Conservation (phyloP, 352 stramenopile species). For the Pythium grandisporangium region DNA sequence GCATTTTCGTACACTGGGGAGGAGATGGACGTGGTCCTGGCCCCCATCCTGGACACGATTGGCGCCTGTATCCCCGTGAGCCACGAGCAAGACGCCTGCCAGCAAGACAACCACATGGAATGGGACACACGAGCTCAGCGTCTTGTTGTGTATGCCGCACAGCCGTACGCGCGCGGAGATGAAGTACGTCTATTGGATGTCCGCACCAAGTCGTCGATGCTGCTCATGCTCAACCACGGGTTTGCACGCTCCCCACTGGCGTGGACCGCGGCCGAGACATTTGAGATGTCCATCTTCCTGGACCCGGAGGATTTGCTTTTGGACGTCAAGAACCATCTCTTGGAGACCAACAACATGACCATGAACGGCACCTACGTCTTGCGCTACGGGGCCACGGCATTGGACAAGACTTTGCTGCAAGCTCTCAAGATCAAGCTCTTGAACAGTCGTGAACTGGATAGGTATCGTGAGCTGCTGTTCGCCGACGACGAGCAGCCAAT, state of each 20-base stretch:
- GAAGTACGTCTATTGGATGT: conserved; percentile 12
- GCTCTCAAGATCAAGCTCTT: conserved; percentile 23
- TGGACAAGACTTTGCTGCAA: conserved; percentile 6
- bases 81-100: too few species aligned
- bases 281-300: conserved; percentile 18
- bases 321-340: conserved; percentile 12
- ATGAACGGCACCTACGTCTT: conserved; percentile 17
- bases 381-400: conserved; percentile 7
- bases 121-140: conserved; percentile 6
- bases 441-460: conserved; percentile 9
- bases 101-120: conserved; percentile 5
- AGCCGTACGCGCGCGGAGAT: conserved; percentile 12
- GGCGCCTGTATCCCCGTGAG: conserved; percentile 11
- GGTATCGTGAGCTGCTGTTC: conserved; percentile 5
- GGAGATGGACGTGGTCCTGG: conserved; percentile 10
- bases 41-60: conserved; percentile 17
- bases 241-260: conserved; percentile 8
- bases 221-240: conserved; percentile 21
- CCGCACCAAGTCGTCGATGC: conserved; percentile 7
- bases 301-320: conserved; percentile 18
- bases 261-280: conserved; percentile 8
- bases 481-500: background rate
- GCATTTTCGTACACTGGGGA: conserved; percentile 6
- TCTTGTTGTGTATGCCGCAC: conserved; percentile 12
- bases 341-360: conserved; percentile 11